A percentile compares a stretch with the other conserved stretches of the same genome.
These are phyloP conservation scores for Talaromyces atroroseus DNA, from an alignment of 2,329 filamentous ascomycete genomes.

Conservation along the genomic window DNA sequence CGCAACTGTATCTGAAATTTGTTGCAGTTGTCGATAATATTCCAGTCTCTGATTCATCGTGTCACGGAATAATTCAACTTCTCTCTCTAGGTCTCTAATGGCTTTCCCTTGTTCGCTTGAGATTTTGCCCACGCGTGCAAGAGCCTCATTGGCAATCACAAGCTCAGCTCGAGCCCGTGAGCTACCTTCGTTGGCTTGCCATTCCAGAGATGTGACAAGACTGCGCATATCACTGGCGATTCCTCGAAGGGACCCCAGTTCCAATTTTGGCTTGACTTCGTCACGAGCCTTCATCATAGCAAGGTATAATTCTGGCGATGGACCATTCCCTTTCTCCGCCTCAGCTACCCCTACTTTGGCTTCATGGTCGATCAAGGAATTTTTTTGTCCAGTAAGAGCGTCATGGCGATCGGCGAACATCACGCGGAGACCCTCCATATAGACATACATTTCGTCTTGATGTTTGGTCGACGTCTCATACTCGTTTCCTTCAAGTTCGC, in stretches of 20 bases:
- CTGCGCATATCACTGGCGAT: constrained; percentile 65
- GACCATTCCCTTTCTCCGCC: constrained; percentile 61
- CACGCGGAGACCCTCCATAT: constrained; percentile 71
- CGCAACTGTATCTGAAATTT: constrained; percentile 80
- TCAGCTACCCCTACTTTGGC: constrained; percentile 55
- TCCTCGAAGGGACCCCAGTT: constrained; percentile 62
- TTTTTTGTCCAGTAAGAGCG: constrained; percentile 70
- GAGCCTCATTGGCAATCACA: constrained; percentile 57
- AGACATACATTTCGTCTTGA: constrained; percentile 84
- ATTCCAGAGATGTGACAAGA: constrained; percentile 55
- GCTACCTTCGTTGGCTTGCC: constrained; percentile 51
- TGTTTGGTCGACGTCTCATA: constrained; percentile 80
- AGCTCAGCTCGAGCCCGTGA: constrained; percentile 58
- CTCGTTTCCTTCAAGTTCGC: constrained; percentile 79
- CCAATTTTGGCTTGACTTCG: constrained; percentile 39
- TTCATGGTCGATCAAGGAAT: constrained; percentile 69
- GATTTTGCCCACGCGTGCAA: constrained; percentile 54
- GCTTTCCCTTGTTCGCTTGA: constrained; percentile 49
- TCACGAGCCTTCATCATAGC: constrained; percentile 44
- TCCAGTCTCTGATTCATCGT: constrained; percentile 82
- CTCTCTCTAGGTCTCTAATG: constrained; percentile 50
- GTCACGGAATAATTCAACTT: constrained; percentile 68
- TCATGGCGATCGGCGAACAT: constrained; percentile 73
- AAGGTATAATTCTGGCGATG: constrained; percentile 61
- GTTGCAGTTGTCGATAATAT: constrained; percentile 85